Evolutionary conservation across 495 filamentous ascomycete species (phyloP).

Genomic region (Xylaria longipes): DNA sequence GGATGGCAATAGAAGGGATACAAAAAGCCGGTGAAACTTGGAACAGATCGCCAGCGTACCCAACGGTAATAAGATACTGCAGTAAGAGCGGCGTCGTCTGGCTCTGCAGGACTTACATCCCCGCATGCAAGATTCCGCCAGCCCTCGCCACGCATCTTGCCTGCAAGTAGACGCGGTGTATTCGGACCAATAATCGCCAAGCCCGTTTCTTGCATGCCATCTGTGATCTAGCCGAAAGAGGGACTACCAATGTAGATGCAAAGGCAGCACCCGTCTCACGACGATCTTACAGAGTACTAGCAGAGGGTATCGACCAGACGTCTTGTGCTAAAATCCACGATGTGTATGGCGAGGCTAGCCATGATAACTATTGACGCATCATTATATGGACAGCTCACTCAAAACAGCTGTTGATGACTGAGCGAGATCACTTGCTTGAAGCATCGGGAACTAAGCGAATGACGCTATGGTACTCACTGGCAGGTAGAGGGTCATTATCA

Average conservation of each 20-base stretch:
- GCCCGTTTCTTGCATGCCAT: slow-evolving; percentile 35
- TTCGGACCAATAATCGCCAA: slow-evolving; percentile 5
- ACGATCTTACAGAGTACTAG: not conserved
- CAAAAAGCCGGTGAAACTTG: not conserved
- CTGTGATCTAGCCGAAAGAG: not conserved
- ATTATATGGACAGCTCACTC: not conserved
- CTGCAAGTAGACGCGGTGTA: slow-evolving; percentile 23
- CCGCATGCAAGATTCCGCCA: slow-evolving; percentile 44
- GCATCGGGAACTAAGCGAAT: not conserved
- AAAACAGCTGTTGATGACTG: not conserved
- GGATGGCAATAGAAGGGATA: not conserved
- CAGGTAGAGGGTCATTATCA: not conserved
- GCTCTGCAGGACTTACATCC: slow-evolving; percentile 10
- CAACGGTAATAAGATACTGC: slow-evolving; percentile 1
- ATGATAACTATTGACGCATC: not conserved
- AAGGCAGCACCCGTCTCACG: not conserved
- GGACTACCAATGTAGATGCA: not conserved
- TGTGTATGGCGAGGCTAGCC: not conserved
- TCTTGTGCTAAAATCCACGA: not conserved
- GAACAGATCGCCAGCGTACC: slow-evolving; percentile 3
- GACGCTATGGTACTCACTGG: not conserved
- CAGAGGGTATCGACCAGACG: not conserved
- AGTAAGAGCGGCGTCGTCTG: too few species aligned
- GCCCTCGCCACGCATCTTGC: slow-evolving; percentile 32
- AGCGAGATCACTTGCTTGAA: not conserved